Evolutionary conservation across 1,139 yeast genomes (phyloP).

Genomic region (Saccharomyces hybrid): DNA sequence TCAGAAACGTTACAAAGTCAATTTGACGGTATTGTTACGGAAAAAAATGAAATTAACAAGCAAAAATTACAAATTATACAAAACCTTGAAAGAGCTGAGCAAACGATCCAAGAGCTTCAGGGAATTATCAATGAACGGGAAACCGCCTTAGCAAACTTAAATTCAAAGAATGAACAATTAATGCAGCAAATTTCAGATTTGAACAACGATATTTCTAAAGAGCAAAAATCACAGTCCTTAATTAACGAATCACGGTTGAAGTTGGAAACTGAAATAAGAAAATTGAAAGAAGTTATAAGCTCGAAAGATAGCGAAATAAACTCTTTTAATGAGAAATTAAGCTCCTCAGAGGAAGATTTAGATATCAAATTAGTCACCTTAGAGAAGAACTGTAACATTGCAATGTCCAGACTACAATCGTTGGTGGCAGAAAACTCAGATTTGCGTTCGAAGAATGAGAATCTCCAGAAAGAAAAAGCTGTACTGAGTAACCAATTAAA

Average conservation of each 20-base stretch:
- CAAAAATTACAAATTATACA: conserved; percentile 32
- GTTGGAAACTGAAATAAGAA: conserved; percentile 10
- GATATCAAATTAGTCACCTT: conserved; percentile 31
- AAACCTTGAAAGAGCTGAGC: conserved; percentile 19
- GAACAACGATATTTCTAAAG: neutral
- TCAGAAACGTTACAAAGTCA: conserved; percentile 13
- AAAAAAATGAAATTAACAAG: conserved; percentile 9
- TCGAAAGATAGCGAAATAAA: conserved; percentile 19
- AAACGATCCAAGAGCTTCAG: conserved; percentile 17
- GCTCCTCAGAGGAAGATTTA: conserved; percentile 31
- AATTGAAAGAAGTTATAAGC: conserved; percentile 6
- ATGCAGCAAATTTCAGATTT: neutral
- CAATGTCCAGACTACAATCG: conserved; percentile 37
- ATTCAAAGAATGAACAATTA: neutral
- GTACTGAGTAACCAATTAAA: conserved; percentile 29
- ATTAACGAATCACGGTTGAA: neutral
- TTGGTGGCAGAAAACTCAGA: conserved; percentile 38
- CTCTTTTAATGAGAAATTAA: conserved; percentile 31
- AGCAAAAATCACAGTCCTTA: neutral
- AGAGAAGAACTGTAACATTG: conserved; percentile 28
- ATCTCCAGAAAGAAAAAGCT: conserved; percentile 26
- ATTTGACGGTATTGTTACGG: conserved; percentile 32
- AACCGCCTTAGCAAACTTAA: neutral
- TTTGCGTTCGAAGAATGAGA: conserved; percentile 12
- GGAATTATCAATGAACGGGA: neutral